phyloP scores from a whole-genome alignment of 192 early-diverging fungal species.

The Podila epigama region DNA sequence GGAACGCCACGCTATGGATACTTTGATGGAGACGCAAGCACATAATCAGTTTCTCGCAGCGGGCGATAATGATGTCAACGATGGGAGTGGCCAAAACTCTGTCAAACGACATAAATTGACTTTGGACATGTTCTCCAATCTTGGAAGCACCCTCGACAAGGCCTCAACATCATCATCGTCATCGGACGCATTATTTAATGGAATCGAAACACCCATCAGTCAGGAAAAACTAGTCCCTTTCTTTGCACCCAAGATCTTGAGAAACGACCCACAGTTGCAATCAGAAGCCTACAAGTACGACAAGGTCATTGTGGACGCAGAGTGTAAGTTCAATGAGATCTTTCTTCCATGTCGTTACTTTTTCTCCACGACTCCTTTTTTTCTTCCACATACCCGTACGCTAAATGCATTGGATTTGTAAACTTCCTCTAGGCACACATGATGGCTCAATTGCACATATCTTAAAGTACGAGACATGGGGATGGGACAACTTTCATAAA shows the following conservation, averaged over 20 bases:
- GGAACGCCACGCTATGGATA: neutral
- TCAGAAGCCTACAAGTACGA: conserved; percentile 74
- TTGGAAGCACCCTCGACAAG: too few relatives aligned
- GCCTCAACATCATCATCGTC: neutral
- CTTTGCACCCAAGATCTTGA: conserved; percentile 76
- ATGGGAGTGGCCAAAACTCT: neutral
- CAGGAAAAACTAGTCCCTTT: conserved; percentile 64
- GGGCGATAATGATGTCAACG: conserved; percentile 4
- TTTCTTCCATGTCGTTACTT: neutral
- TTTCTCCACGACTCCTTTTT: neutral
- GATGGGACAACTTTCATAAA: conserved; percentile 83
- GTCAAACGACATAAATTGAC: conserved; percentile 22
- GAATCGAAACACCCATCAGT: neutral
- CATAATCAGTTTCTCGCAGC: conserved; percentile 8
- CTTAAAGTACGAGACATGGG: conserved; percentile 76
- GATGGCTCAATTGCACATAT: conserved; percentile 89
- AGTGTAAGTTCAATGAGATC: conserved; percentile 60
- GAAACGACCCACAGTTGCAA: conserved; percentile 68
- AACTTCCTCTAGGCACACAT: conserved; percentile 71
- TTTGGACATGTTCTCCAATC: neutral
- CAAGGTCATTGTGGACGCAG: conserved; percentile 70
- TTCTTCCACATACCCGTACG: too few relatives aligned
- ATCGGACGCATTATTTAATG: conserved; percentile 3
- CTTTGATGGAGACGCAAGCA: neutral
- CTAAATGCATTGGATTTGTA: too few relatives aligned